Percentiles rank a stretch among this genome's conserved stretches.
Conservation (phyloP, 805 yeast genomes). For the Candida maesae region DNA sequence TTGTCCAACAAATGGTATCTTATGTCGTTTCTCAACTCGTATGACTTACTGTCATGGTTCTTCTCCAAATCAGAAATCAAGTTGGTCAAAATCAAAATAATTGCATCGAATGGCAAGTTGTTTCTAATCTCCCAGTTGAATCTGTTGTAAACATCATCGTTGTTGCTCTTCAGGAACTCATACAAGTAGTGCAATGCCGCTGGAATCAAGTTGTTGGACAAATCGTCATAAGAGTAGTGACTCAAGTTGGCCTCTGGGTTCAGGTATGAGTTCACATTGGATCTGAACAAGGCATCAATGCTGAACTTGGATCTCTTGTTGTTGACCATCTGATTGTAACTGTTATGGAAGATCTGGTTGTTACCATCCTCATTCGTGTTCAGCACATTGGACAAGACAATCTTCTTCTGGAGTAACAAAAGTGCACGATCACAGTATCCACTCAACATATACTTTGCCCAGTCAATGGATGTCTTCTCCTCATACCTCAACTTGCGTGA, state of each 20-base stretch:
- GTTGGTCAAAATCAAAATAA: slow-evolving; percentile 48
- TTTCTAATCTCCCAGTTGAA: slow-evolving; percentile 61
- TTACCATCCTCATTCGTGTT: slow-evolving; percentile 26
- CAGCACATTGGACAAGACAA: slow-evolving; percentile 28
- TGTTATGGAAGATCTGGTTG: slow-evolving; percentile 24
- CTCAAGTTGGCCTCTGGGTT: slow-evolving; percentile 11
- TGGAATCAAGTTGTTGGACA: slow-evolving; percentile 52
- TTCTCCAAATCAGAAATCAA: slow-evolving; percentile 46
- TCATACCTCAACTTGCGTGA: slow-evolving; percentile 36
- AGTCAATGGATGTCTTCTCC: slow-evolving; percentile 39
- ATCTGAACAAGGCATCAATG: slow-evolving; percentile 21
- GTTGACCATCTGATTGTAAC: slow-evolving; percentile 29
- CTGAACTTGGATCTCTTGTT: slow-evolving; percentile 26
- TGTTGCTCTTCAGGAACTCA: slow-evolving; percentile 49
- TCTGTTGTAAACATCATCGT: slow-evolving; percentile 42
- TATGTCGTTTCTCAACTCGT: slow-evolving; percentile 32
- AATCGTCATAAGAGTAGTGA: slow-evolving; percentile 45
- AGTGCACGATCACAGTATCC: slow-evolving; percentile 54
- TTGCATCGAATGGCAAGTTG: slow-evolving; percentile 58
- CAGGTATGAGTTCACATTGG: slow-evolving; percentile 10
- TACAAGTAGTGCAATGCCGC: slow-evolving; percentile 53
- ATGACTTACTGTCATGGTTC: slow-evolving; percentile 26
- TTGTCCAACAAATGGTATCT: slow-evolving; percentile 30
- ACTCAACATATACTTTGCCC: slow-evolving; percentile 44
- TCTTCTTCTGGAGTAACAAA: slow-evolving; percentile 37